Conservation (phyloP, 306 rosid species). For the Mimosa bimucronata region DNA sequence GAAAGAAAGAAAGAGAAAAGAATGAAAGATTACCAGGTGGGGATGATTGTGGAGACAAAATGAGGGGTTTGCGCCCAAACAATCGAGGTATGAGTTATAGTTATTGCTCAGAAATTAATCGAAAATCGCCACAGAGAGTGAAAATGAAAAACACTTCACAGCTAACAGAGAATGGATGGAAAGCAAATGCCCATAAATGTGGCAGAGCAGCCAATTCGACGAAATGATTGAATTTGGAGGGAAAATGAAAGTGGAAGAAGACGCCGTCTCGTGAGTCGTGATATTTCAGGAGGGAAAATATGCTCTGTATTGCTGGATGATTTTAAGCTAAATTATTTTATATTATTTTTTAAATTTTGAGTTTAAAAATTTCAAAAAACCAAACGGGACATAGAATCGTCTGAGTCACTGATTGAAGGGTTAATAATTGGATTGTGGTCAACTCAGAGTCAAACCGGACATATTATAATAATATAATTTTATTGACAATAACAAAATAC, state of each 20-base stretch:
- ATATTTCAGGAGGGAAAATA: constrained; percentile 51
- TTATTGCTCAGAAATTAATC: constrained; percentile 8
- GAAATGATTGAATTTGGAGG: constrained; percentile 14
- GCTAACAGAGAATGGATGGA: constrained; percentile 2
- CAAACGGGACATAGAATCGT: too few species aligned
- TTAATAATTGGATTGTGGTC: too few species aligned
- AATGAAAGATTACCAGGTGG: constrained; percentile 38
- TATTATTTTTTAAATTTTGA: too few species aligned
- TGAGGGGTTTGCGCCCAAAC: constrained; percentile 15
- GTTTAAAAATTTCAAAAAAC: too few species aligned
- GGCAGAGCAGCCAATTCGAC: constrained; percentile 1
- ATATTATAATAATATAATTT: too few species aligned
- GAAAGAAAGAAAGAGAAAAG: constrained; percentile 7
- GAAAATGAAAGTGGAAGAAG: constrained; percentile 23
- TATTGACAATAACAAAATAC: too few species aligned
- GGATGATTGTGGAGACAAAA: constrained; percentile 42
- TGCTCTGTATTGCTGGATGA: neutral
- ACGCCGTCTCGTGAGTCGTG: neutral
- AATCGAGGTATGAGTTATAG: too few species aligned
- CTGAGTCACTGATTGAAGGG: too few species aligned
- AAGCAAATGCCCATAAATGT: neutral
- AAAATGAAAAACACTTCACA: neutral
- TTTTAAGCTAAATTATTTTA: neutral
- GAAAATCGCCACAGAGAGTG: constrained; percentile 36
- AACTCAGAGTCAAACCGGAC: too few species aligned